A percentile compares a stretch with the other conserved stretches of the same genome.
Evolutionary conservation across 768 basidiomycete species (phyloP).

Genomic region (Collybia sordida): DNA sequence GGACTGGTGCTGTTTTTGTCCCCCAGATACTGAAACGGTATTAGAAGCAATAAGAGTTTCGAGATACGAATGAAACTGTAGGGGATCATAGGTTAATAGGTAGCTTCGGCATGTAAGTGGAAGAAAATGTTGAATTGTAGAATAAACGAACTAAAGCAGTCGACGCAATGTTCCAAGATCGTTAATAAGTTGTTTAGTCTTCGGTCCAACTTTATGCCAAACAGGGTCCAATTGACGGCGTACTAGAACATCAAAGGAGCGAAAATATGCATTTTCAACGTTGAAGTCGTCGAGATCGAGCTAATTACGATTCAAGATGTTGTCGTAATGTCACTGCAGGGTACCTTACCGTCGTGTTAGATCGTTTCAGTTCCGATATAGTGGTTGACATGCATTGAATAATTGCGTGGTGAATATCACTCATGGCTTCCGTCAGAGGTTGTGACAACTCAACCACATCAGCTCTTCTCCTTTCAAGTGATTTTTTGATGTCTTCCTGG

Average conservation of each 20-base stretch:
- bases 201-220: conserved; percentile 95
- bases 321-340: conserved; percentile 27
- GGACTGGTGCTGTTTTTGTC: conserved; percentile 63
- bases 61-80: conserved; percentile 89
- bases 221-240: conserved; percentile 88
- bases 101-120: conserved; percentile 47
- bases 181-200: conserved; percentile 86
- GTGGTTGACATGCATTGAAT: conserved; percentile 94
- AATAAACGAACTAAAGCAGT: conserved; percentile 66
- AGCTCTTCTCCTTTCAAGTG: conserved; percentile 79
- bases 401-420: conserved; percentile 89
- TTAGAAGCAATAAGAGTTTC: conserved; percentile 79
- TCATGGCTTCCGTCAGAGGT: conserved; percentile 80
- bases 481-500: conserved; percentile 82
- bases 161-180: conserved; percentile 86
- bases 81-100: conserved; percentile 85
- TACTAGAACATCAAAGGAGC: conserved; percentile 87
- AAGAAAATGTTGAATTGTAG: neutral
- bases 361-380: conserved; percentile 84
- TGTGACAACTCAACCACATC: conserved; percentile 94
- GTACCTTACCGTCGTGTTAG: conserved; percentile 56
- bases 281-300: conserved; percentile 92
- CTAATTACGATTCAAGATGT: conserved; percentile 34
- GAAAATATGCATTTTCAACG: conserved; percentile 92
- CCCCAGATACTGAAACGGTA: conserved; percentile 44